A percentile compares a stretch with the other conserved stretches of the same genome.
Conservation (phyloP, 169 alveolate species). For the Toxoplasma gondii region DNA sequence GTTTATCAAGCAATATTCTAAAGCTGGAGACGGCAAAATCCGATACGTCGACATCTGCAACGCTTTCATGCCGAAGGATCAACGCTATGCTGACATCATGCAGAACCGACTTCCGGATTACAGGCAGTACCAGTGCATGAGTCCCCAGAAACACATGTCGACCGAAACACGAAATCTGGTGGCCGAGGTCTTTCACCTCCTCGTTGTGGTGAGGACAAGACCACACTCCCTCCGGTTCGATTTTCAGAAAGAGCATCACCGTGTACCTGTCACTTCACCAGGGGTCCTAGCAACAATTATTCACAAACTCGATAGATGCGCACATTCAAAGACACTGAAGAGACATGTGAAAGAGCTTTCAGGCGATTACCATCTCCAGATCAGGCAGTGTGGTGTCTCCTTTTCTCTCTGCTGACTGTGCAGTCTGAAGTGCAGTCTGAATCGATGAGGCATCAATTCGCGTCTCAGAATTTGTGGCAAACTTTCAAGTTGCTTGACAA, state of each 20-base stretch:
- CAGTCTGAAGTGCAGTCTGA: slow-evolving; percentile 70
- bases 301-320: too few species aligned
- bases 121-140: slow-evolving; percentile 64
- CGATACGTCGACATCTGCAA: slow-evolving; percentile 67
- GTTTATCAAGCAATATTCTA: slow-evolving; percentile 34
- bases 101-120: slow-evolving; percentile 63
- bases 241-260: too few species aligned
- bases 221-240: background rate
- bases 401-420: background rate
- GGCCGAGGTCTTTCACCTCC: slow-evolving; percentile 63
- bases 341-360: too few species aligned
- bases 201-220: slow-evolving; percentile 57
- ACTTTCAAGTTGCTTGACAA: slow-evolving; percentile 66
- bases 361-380: too few species aligned
- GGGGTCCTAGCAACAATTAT: too few species aligned
- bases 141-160: slow-evolving; percentile 64
- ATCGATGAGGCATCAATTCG: slow-evolving; percentile 64
- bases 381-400: background rate
- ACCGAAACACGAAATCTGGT: slow-evolving; percentile 65
- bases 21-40: slow-evolving; percentile 63
- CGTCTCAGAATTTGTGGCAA: slow-evolving; percentile 58
- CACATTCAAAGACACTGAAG: too few species aligned
- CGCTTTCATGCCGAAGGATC: slow-evolving; percentile 65
- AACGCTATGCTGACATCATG: slow-evolving; percentile 67
- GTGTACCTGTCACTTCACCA: too few species aligned